Percentiles rank a stretch among this genome's conserved stretches.
These are phyloP conservation scores for Zymoseptoria passerinii DNA, from an alignment of 2,329 filamentous ascomycete species.

Conservation along the genomic window DNA sequence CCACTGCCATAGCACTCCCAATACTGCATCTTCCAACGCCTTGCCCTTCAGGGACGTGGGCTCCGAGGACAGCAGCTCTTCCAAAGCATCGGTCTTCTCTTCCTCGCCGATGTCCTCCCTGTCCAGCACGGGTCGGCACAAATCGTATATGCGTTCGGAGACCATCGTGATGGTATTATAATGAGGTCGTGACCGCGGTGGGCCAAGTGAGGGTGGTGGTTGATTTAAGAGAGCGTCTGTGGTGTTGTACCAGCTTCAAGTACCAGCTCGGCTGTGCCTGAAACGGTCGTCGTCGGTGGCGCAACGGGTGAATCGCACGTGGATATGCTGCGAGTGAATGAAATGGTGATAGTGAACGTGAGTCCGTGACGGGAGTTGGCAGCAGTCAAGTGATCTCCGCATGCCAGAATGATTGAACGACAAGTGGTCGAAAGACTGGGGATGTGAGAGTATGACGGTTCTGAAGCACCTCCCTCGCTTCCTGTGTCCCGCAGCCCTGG, in stretches of 20 bases:
- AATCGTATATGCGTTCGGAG: slow-evolving; percentile 84
- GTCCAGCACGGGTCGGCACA: slow-evolving; percentile 81
- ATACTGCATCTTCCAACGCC: slow-evolving; percentile 77
- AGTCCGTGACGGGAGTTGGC: not conserved
- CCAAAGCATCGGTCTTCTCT: slow-evolving; percentile 86
- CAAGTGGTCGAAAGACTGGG: not conserved
- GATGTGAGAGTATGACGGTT: not conserved
- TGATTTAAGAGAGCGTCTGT: not conserved
- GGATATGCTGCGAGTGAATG: not conserved
- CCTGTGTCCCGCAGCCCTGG: no score
- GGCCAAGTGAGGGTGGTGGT: not conserved
- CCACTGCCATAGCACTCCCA: slow-evolving; percentile 85
- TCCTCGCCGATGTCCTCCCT: slow-evolving; percentile 82
- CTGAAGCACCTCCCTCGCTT: not conserved
- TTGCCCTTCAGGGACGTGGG: slow-evolving; percentile 62
- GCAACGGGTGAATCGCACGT: not conserved
- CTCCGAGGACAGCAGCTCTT: slow-evolving; percentile 74
- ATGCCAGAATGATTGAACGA: not conserved
- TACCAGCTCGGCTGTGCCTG: not conserved
- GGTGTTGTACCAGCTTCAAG: not conserved
- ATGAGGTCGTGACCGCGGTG: not conserved
- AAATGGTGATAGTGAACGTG: not conserved
- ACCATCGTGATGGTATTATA: slow-evolving; percentile 55
- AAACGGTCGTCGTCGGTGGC: not conserved
- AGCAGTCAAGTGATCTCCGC: not conserved